These are phyloP conservation scores for Rubus idaeus DNA, from an alignment of 306 rosid genomes.

Conservation along the genomic window DNA sequence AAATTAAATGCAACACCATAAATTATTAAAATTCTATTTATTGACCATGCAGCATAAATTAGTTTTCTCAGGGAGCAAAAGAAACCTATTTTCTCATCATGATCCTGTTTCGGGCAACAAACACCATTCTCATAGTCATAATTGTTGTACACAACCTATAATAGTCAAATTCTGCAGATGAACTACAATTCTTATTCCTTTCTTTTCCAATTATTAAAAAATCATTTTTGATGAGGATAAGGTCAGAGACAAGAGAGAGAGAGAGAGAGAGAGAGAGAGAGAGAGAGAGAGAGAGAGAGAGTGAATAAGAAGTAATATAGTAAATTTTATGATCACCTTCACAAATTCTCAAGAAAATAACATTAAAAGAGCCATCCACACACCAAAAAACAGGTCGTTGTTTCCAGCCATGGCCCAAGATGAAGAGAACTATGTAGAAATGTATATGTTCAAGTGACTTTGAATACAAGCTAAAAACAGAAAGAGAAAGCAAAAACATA, in stretches of 20 bases:
- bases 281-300: not conserved
- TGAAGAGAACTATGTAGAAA: not conserved
- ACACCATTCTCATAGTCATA: not conserved
- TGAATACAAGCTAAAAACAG: not conserved
- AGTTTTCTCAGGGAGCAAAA: not conserved
- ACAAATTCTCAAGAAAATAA: not conserved
- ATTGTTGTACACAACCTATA: not conserved
- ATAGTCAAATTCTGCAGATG: constrained; percentile 9
- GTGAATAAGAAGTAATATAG: too few species aligned
- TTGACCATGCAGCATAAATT: not conserved
- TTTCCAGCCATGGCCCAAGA: not conserved
- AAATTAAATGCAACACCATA: constrained; percentile 25
- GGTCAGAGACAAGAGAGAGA: too few species aligned
- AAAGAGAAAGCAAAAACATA: not conserved
- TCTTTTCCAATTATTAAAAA: not conserved
- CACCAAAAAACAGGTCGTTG: not conserved
- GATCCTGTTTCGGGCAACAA: not conserved
- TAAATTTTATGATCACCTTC: not conserved
- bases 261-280: too few species aligned
- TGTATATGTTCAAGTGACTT: not conserved
- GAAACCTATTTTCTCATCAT: not conserved
- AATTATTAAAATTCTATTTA: not conserved
- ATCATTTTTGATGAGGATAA: too few species aligned
- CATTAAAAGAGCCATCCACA: not conserved
- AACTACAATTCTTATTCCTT: not conserved